phyloP scores from a whole-genome alignment of 2,329 filamentous ascomycete species.

The Cladosporium sp. region DNA sequence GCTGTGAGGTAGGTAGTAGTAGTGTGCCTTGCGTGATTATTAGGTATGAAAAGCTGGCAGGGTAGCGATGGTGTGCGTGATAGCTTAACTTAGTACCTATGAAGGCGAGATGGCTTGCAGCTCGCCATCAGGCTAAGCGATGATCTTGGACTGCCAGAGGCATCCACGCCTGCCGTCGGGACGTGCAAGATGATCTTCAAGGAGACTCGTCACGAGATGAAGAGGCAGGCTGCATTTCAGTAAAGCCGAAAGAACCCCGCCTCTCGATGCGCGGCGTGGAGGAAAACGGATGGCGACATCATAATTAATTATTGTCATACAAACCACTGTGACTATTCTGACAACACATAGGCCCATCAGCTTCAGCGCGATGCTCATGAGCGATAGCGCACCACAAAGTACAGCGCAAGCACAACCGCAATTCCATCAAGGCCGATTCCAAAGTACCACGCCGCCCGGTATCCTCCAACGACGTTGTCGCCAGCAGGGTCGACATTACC shows the following conservation, averaged over 20 bases:
- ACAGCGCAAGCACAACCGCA: neutral
- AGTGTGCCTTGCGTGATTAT: neutral
- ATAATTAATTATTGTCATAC: neutral
- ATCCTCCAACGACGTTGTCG: conserved; percentile 39
- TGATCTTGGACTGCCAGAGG: neutral
- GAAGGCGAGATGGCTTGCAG: neutral
- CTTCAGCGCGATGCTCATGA: neutral
- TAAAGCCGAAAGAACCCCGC: neutral
- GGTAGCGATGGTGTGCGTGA: neutral
- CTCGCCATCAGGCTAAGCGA: neutral
- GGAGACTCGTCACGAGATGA: neutral
- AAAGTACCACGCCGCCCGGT: conserved; percentile 45
- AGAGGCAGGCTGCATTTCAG: neutral
- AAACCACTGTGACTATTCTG: neutral
- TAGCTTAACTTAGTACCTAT: neutral
- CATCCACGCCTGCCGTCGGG: neutral
- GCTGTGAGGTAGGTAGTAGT: neutral
- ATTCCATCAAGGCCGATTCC: conserved; percentile 34
- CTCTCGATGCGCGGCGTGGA: too few relatives aligned
- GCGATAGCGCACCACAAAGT: conserved; percentile 1
- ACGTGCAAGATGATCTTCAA: neutral
- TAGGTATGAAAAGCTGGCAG: neutral
- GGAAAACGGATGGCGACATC: neutral
- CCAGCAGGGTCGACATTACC: conserved; percentile 44
- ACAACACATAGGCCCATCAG: too few relatives aligned